Conservation (phyloP, 2,329 filamentous ascomycete genomes). For the Penicillium sp. region DNA sequence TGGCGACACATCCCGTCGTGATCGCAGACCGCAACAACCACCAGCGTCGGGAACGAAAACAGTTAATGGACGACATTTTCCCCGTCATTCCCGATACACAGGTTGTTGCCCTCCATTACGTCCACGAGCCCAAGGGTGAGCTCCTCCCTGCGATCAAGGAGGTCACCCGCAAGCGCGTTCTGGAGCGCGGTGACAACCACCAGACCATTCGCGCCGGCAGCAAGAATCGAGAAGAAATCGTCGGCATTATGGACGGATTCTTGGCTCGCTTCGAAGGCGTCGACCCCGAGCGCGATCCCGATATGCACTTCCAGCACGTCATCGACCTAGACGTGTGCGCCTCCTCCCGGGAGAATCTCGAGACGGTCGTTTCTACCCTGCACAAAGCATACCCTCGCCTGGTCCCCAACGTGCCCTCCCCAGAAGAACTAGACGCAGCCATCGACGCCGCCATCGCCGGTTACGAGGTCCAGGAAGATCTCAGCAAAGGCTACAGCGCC, state of each 20-base stretch:
- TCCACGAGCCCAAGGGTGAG: conserved; percentile 65
- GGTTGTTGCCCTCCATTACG: conserved; percentile 85
- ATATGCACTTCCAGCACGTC: conserved; percentile 77
- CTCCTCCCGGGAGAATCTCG: conserved; percentile 82
- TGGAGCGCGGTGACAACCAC: conserved; percentile 90
- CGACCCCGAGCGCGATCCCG: conserved; percentile 66
- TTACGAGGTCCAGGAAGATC: conserved; percentile 76
- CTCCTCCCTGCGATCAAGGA: conserved; percentile 71
- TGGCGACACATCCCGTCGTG: conserved; percentile 69
- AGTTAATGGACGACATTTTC: conserved; percentile 78
- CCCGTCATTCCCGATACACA: conserved; percentile 63
- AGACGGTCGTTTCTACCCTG: conserved; percentile 71
- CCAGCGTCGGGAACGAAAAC: conserved; percentile 79
- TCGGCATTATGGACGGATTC: conserved; percentile 95
- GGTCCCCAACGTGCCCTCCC: conserved; percentile 64
- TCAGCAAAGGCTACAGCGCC: conserved; percentile 52
- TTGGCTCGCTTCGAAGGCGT: conserved; percentile 80
- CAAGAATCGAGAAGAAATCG: conserved; percentile 70
- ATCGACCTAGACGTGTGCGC: conserved; percentile 80
- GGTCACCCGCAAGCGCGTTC: conserved; percentile 75
- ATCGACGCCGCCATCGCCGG: conserved; percentile 73
- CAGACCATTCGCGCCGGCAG: conserved; percentile 92
- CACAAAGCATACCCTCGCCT: conserved; percentile 77
- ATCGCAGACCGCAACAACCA: conserved; percentile 96
- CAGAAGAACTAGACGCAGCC: conserved; percentile 75